Evolutionary conservation across 1,284 basidiomycete genomes (phyloP), one percentile per base, ranked within the genome.

Genomic region (Boletus sp.): DNA sequence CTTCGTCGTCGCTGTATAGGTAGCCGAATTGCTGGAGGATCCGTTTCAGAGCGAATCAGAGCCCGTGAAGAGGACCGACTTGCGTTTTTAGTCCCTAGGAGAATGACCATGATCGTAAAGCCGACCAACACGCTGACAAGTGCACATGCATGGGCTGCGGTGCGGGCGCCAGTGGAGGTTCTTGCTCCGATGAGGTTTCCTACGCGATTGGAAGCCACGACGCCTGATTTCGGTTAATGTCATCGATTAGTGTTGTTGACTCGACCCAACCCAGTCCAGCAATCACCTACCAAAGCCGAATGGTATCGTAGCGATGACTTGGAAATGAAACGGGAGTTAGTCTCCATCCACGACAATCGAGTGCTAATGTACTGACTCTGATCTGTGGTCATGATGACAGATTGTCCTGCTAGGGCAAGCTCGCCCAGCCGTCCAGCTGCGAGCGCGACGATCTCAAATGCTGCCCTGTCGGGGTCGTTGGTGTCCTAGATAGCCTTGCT

Each of bases 361-460:
- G 8, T 4, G 17, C 1, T 7, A 2, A 25, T 3, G 25, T 16
- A 57, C 69, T 51, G 51, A 84, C 84, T 82, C 65, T 89, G 86
- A 60, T 89, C 87, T 10, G 81, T 78, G n/a, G 87, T 89, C 83
- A 89, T 88, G 50, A 89, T 87, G 34, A 88, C 81, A 1, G 83
- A 82, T 59, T 90, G 86, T 2, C 84, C 84, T 4, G 83, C 85
- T 16, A 89, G 72, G 1, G 84, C 70, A 30, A 84, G 61, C n/a
- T 75, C 59, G 8, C 85, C 84, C 1, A 90, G 69, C 17, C 78
- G 71, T 14, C 84, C 85, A 8, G 87, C 86, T n/a, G 82, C 82
- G 17, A 88, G 67, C 5, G 85, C 86, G 7, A 88, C 87, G 34
- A 88, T 87, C 60, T 89, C 85, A 54, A 88, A 88, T 0, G 85